phyloP scores from a whole-genome alignment of 2,329 filamentous ascomycete species.

The Zasmidium cellare region DNA sequence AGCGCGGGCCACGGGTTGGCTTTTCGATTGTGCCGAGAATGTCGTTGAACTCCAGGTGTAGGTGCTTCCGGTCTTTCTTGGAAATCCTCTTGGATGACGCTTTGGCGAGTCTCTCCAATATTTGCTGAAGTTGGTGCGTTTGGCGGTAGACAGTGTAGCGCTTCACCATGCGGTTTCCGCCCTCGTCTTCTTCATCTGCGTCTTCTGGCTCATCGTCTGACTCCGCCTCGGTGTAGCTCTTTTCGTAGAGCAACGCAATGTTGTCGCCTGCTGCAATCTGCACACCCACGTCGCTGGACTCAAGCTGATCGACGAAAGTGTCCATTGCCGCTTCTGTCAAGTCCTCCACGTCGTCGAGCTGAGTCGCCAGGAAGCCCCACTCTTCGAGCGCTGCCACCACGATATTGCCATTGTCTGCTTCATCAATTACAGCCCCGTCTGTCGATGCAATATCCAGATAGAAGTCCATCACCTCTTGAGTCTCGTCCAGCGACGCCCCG shows the following conservation, averaged over 20 bases:
- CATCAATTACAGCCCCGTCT: constrained; percentile 72
- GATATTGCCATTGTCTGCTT: constrained; percentile 67
- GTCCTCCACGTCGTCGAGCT: constrained; percentile 71
- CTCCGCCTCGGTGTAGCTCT: constrained; percentile 60
- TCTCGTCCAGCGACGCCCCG: constrained; percentile 66
- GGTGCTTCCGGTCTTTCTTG: constrained; percentile 65
- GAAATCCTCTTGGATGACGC: constrained; percentile 62
- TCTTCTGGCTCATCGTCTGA: constrained; percentile 52
- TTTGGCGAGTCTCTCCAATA: constrained; percentile 60
- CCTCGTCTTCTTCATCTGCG: constrained; percentile 47
- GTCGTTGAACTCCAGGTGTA: constrained; percentile 67
- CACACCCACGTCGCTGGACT: constrained; percentile 69
- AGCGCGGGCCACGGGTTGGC: constrained; percentile 65
- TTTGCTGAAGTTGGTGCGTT: constrained; percentile 60
- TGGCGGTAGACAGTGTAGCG: constrained; percentile 69
- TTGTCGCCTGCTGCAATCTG: constrained; percentile 77
- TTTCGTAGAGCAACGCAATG: constrained; percentile 81
- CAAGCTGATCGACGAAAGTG: constrained; percentile 81
- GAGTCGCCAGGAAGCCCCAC: constrained; percentile 79
- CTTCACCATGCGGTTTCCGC: constrained; percentile 51
- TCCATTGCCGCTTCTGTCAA: constrained; percentile 73
- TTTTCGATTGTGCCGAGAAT: constrained; percentile 67
- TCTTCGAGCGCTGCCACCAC: constrained; percentile 74
- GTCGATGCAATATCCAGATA: constrained; percentile 76
- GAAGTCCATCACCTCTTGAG: constrained; percentile 71